A percentile compares a stretch with the other conserved stretches of the same genome.
Evolutionary conservation across 768 basidiomycete species (phyloP).

Genomic region (Pleurotus citrinopileatus): DNA sequence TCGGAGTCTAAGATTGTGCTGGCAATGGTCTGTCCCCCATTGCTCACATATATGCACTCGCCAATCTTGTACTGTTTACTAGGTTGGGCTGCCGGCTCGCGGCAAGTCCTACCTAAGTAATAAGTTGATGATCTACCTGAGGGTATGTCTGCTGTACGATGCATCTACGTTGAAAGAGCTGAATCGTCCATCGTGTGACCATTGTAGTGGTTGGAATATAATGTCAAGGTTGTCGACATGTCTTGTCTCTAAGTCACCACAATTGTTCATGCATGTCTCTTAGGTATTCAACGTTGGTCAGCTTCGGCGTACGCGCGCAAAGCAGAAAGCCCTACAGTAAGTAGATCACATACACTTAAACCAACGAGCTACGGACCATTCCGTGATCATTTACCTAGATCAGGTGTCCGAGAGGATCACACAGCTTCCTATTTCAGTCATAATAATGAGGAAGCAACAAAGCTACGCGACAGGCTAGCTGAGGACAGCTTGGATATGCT

Average conservation of each 20-base stretch:
- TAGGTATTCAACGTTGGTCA: constrained; percentile 99
- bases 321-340: constrained; percentile 73
- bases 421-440: constrained; percentile 89
- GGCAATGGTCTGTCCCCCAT: constrained; percentile 69
- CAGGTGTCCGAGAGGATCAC: constrained; percentile 88
- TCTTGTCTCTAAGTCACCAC: not conserved
- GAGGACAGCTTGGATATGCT: constrained; percentile 93
- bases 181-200: constrained; percentile 10
- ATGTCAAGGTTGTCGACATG: constrained; percentile 86
- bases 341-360: constrained; percentile 15
- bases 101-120: constrained; percentile 99
- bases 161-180: constrained; percentile 12
- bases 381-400: constrained; percentile 35
- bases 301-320: constrained; percentile 82
- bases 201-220: constrained; percentile 93
- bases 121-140: constrained; percentile 94
- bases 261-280: not conserved
- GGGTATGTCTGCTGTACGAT: constrained; percentile 45
- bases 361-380: not conserved
- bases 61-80: not conserved
- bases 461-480: constrained; percentile 77
- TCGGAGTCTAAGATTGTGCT: constrained; percentile 98
- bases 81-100: constrained; percentile 97
- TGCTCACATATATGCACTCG: not conserved
- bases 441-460: constrained; percentile 73